Percentiles rank a stretch among this genome's conserved stretches.
These are phyloP conservation scores for Bryoerythrophyllum caledonicum DNA, from an alignment of 225 moss, liverwort and hornwort species.

Conservation along the genomic window DNA sequence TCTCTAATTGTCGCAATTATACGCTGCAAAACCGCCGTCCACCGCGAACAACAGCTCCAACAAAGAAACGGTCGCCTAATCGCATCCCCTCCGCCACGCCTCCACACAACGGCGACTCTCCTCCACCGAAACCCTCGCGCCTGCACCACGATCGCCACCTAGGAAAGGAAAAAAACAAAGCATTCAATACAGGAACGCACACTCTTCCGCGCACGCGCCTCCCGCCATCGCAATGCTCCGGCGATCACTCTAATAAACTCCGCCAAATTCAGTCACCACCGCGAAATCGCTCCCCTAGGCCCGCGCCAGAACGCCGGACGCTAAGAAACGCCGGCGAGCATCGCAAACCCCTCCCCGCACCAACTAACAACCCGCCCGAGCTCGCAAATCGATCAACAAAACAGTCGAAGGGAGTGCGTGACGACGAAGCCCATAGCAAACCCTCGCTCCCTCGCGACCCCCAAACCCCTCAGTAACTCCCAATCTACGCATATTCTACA, in stretches of 20 bases:
- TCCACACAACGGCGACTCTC: not conserved
- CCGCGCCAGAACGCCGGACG: not conserved
- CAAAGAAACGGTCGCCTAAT: not conserved
- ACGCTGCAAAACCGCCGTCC: slow-evolving; percentile 16
- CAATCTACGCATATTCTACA: not conserved
- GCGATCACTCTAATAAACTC: not conserved
- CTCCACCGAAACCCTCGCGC: slow-evolving; percentile 20
- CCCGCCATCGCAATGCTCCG: not conserved
- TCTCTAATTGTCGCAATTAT: not conserved
- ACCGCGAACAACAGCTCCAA: not conserved
- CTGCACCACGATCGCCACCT: slow-evolving; percentile 2
- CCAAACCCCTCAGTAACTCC: not conserved
- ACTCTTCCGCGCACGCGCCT: not conserved
- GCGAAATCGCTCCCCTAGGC: not conserved
- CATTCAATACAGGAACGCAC: not conserved
- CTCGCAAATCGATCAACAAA: not conserved
- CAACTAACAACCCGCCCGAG: not conserved
- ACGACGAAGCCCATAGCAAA: slow-evolving; percentile 10
- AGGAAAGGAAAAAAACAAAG: not conserved
- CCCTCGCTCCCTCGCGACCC: not conserved
- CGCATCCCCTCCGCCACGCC: not conserved
- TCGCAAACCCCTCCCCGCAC: not conserved
- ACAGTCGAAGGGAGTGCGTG: slow-evolving; percentile 1
- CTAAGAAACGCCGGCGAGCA: not conserved
- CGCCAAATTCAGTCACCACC: slow-evolving; percentile 9